phyloP scores from a whole-genome alignment of 2,329 filamentous ascomycete genomes.

The Fusarium torreyae region DNA sequence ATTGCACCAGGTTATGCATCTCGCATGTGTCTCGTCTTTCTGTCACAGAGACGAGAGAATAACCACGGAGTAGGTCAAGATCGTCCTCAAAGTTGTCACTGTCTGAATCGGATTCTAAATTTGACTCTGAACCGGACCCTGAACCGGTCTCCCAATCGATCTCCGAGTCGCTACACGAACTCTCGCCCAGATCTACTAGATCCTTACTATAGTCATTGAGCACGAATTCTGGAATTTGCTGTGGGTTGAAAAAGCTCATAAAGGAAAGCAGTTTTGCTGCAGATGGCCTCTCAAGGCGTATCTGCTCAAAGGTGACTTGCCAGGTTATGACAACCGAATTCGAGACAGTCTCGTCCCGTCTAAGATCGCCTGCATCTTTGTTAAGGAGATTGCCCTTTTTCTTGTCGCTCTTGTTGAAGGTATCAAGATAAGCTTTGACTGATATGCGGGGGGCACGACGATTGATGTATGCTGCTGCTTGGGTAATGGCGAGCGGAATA shows the following conservation, averaged over 20 bases:
- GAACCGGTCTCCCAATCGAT: no score
- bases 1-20: slow-evolving; percentile 10
- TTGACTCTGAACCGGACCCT: no score
- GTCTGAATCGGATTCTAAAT: no score
- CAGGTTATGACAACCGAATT: slow-evolving; percentile 28
- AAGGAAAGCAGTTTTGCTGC: slow-evolving; percentile 16
- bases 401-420: slow-evolving; percentile 49
- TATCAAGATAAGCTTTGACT: slow-evolving; percentile 51
- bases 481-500: slow-evolving; percentile 52
- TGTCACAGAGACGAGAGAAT: slow-evolving; percentile 11
- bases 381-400: slow-evolving; percentile 48
- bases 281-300: slow-evolving; percentile 8
- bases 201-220: slow-evolving; percentile 1
- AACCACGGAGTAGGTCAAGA: slow-evolving; percentile 26
- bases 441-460: slow-evolving; percentile 41
- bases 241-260: slow-evolving; percentile 37
- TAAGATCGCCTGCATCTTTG: slow-evolving; percentile 44
- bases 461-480: slow-evolving; percentile 52
- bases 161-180: no score
- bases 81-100: slow-evolving; percentile 20
- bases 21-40: background rate
- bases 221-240: slow-evolving; percentile 21
- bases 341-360: slow-evolving; percentile 23
- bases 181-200: no score
- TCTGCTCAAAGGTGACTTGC: slow-evolving; percentile 33